Evolutionary conservation across 2,329 filamentous ascomycete species (phyloP), one percentile per base, ranked within the genome.

Genomic region (Lachnum nothofagi): DNA sequence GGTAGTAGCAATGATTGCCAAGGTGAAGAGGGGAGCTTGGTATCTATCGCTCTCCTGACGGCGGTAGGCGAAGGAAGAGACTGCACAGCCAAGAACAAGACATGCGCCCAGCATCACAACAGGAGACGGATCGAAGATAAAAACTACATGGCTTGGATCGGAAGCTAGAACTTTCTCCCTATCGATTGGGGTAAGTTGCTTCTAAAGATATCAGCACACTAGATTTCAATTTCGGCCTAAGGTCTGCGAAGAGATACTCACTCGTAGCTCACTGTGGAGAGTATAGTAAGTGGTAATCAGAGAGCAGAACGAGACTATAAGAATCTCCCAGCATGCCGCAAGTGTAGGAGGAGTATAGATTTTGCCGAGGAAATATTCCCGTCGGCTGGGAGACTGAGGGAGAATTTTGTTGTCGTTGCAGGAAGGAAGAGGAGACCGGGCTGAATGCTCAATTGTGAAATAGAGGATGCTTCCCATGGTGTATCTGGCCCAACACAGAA

Each of bases 61-160:
- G 25, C 67, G 60, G 29, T 68, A 66, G 2, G 60, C 53, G 46
- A 67, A 70, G 0, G 67, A 68, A 9, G 67, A 68, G 7, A 68
- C 62, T 5, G 64, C 63, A 35, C 60, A 67, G 5, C 68, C 68
- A 17, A 70, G 62, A 3, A 66, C 48, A 14, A 70, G 43, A 48
- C 65, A 68, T 9, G 65, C 64, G 19, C 45, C 52, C 12, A 70
- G 60, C 60, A 69, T 64, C 22, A 66, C 37, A 14, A 53, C 53
- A 7, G 67, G 62, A n/a, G 65, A 61, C 10, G 65, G 66, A 25
- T 64, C 58, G 24, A 65, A 51, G 23, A 64, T 38, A 39, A 62
- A 54, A 10, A 23, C 38, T 44, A 53, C 53, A 38, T 55, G 20
- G 10, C 53, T 52, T 5, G 52, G 37, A 35, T 53, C 44, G 24